Conservation (phyloP, 2,329 filamentous ascomycete genomes). For the Remersonia thermophila region DNA sequence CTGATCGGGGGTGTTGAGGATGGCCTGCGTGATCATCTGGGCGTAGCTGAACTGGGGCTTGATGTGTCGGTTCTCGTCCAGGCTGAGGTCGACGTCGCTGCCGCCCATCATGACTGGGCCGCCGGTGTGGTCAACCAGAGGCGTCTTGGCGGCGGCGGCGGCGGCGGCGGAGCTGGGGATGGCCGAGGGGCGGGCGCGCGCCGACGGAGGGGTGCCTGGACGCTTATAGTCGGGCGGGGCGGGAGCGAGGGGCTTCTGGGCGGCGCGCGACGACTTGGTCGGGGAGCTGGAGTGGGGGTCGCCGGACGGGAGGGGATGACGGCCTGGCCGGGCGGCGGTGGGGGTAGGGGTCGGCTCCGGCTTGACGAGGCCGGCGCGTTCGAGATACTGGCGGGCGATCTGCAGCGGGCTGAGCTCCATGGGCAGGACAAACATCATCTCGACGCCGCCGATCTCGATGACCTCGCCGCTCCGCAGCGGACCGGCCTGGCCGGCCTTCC, state of each 20-base stretch:
- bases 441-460: conserved; percentile 79
- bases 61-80: conserved; percentile 75
- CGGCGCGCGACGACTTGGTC: conserved; percentile 18
- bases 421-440: conserved; percentile 99
- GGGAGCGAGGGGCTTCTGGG: conserved; percentile 42
- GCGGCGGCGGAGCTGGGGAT: conserved; percentile 6
- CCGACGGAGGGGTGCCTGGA: conserved; percentile 47
- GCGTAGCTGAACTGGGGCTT: conserved; percentile 96
- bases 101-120: conserved; percentile 31
- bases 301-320: conserved; percentile 19
- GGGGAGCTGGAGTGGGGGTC: conserved; percentile 18
- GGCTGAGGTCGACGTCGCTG: conserved; percentile 60
- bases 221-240: conserved; percentile 48
- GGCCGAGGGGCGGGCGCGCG: conserved; percentile 19
- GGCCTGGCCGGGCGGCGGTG: conserved; percentile 6
- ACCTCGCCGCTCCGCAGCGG: conserved; percentile 75
- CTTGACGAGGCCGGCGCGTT: conserved; percentile 47
- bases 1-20: conserved; percentile 73
- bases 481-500: conserved; percentile 55
- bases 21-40: conserved; percentile 92
- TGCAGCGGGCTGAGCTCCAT: conserved; percentile 52
- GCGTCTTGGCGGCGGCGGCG: conserved; percentile 25
- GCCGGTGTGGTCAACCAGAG: conserved; percentile 24
- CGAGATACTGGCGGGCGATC: conserved; percentile 57
- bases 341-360: conserved; percentile 15